phyloP scores from a whole-genome alignment of 1,284 basidiomycete genomes.

The Xerocomus tenax region DNA sequence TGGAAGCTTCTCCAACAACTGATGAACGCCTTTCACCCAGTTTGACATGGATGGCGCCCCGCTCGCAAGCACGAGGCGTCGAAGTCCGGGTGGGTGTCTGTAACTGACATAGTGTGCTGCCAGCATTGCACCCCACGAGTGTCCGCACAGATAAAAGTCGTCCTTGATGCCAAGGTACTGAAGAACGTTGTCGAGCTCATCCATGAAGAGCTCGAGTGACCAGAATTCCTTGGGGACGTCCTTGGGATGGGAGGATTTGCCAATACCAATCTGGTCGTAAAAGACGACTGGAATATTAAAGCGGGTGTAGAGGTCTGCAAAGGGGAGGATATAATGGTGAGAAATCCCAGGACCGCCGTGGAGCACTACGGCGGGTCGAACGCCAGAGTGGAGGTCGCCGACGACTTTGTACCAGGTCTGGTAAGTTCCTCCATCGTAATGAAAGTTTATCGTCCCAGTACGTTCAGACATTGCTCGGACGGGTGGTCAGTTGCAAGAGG shows the following conservation, averaged over 20 bases:
- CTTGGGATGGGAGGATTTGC: conserved; percentile 39
- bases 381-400: conserved; percentile 11
- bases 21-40: conserved; percentile 18
- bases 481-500: background rate
- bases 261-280: conserved; percentile 47
- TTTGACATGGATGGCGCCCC: conserved; percentile 18
- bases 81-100: conserved; percentile 34
- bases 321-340: conserved; percentile 37
- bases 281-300: conserved; percentile 37
- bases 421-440: conserved; percentile 7
- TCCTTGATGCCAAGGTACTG: conserved; percentile 32
- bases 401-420: conserved; percentile 25
- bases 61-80: conserved; percentile 33
- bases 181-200: conserved; percentile 43
- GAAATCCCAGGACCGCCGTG: conserved; percentile 41
- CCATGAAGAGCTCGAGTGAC: conserved; percentile 41
- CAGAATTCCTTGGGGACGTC: conserved; percentile 34
- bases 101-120: conserved; percentile 31
- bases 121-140: conserved; percentile 49
- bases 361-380: conserved; percentile 33
- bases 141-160: conserved; percentile 39
- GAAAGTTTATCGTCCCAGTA: conserved; percentile 14
- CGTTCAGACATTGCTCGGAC: conserved; percentile 13
- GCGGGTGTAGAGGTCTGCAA: conserved; percentile 27
- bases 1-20: conserved; percentile 16